Percentiles rank a stretch among this genome's conserved stretches.
phyloP scores from a whole-genome alignment of 441 rosid species.

The Manihot esculenta region DNA sequence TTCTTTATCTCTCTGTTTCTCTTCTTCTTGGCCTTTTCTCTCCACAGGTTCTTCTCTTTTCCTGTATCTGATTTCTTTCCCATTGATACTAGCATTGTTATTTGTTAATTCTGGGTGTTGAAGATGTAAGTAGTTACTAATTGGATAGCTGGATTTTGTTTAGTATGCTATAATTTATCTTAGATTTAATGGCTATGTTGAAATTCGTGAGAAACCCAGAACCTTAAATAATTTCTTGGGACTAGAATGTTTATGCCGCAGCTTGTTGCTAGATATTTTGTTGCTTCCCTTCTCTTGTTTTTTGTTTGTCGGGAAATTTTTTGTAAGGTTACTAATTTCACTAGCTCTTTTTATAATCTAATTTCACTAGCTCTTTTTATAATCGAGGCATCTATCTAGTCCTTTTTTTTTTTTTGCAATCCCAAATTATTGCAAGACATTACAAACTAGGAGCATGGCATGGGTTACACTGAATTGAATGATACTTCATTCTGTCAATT shows the following conservation, averaged over 20 bases:
- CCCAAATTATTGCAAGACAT: not conserved
- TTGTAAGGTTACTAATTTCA: not conserved
- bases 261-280: not conserved
- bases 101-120: not conserved
- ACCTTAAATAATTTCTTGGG: not conserved
- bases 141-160: not conserved
- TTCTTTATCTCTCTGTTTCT: slow-evolving; percentile 21
- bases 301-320: not conserved
- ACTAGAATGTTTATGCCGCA: not conserved
- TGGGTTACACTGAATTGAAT: slow-evolving; percentile 6
- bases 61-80: not conserved
- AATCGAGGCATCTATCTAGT: not conserved
- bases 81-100: not conserved
- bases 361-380: not conserved
- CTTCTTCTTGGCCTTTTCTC: slow-evolving; percentile 25
- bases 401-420: not conserved
- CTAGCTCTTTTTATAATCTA: not conserved
- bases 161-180: not conserved
- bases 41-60: slow-evolving; percentile 33
- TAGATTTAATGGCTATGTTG: not conserved
- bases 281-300: not conserved
- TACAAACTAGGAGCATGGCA: not conserved
- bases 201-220: not conserved
- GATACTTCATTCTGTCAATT: not conserved
- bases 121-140: not conserved